Percentiles rank a stretch among this genome's conserved stretches.
Conservation (phyloP, 148 eudicot genomes). For the Polygonum maritimum region DNA sequence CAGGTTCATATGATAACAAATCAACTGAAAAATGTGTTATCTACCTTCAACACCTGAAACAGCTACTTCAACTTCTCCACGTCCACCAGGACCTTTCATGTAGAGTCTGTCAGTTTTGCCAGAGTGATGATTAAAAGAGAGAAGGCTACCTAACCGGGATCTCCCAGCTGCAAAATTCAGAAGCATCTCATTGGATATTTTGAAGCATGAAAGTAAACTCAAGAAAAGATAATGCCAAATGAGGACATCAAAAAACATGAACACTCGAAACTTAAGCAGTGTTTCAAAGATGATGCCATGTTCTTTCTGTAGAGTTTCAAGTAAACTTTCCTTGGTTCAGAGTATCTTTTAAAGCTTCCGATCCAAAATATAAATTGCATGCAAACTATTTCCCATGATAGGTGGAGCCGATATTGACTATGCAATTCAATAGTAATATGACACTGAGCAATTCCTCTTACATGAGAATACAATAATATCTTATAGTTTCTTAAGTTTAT, state of each 20-base stretch:
- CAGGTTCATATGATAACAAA: background rate
- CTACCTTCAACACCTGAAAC: constrained; percentile 93
- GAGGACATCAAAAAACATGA: background rate
- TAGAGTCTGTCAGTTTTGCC: constrained; percentile 75
- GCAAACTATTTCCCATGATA: background rate
- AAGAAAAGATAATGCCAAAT: background rate
- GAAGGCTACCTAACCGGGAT: constrained; percentile 77
- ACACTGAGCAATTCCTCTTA: background rate
- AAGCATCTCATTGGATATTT: background rate
- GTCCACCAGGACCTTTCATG: constrained; percentile 99
- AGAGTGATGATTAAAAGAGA: constrained; percentile 69
- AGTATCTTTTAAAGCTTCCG: background rate
- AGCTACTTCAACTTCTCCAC: constrained; percentile 98
- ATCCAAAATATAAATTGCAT: background rate
- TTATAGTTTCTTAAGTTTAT: background rate
- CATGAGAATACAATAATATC: background rate
- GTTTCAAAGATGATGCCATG: background rate
- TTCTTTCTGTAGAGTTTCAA: background rate
- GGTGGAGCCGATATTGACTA: background rate
- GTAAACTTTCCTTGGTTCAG: background rate
- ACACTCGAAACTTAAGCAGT: background rate
- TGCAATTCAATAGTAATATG: background rate
- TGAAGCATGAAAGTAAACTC: background rate
- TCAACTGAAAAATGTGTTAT: background rate
- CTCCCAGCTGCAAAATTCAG: constrained; percentile 56